Percentiles rank a stretch among this genome's conserved stretches.
phyloP scores from a whole-genome alignment of 768 basidiomycete species.

The Rubroboletus pulcherrimus region DNA sequence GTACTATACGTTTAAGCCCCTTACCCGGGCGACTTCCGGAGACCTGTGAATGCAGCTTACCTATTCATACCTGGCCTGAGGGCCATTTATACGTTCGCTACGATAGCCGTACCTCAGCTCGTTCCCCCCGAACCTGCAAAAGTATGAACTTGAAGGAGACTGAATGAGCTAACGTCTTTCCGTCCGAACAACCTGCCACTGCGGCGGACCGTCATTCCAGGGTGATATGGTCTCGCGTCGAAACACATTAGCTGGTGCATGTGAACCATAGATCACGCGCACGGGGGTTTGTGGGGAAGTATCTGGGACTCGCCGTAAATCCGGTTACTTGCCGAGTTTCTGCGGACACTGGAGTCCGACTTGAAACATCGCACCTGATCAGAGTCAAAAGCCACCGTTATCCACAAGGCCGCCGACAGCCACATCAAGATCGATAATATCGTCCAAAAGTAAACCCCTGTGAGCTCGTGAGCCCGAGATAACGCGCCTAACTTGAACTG shows the following conservation, averaged over 20 bases:
- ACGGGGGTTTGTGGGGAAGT: not conserved
- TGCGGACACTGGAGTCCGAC: not conserved
- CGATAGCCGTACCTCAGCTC: too few relatives aligned
- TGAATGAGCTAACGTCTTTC: too few relatives aligned
- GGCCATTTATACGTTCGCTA: too few relatives aligned
- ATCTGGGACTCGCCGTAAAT: not conserved
- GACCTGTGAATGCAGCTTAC: not conserved
- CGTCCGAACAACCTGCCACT: too few relatives aligned
- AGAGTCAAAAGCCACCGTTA: not conserved
- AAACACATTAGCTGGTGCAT: not conserved
- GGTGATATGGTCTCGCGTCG: not conserved
- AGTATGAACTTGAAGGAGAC: too few relatives aligned
- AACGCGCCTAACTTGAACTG: not conserved
- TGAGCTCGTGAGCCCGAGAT: not conserved
- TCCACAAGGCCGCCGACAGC: not conserved
- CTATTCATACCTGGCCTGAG: too few relatives aligned
- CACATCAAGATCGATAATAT: not conserved
- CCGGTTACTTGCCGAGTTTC: not conserved
- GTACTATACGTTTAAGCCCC: not conserved
- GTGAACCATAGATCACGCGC: not conserved
- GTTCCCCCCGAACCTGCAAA: too few relatives aligned
- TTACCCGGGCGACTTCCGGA: too few relatives aligned
- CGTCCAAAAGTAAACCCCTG: not conserved
- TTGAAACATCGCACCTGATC: too few relatives aligned
- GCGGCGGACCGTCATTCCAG: not conserved